These are phyloP conservation scores for Colletotrichum kahawae DNA, from an alignment of 2,329 filamentous ascomycete genomes.

Conservation along the genomic window DNA sequence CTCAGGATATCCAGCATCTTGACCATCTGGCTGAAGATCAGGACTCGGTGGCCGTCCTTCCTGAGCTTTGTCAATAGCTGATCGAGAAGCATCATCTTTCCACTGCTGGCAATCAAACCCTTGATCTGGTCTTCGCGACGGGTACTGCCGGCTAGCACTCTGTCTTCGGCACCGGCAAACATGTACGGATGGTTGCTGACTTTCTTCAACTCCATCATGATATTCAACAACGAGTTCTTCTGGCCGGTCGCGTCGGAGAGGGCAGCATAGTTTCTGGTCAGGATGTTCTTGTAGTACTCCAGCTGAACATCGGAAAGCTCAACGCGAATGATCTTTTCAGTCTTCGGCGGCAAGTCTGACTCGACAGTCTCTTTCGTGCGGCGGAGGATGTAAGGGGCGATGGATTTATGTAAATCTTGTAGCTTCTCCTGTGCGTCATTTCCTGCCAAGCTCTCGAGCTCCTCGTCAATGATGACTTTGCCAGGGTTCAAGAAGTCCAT, in stretches of 20 bases:
- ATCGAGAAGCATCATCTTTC: constrained; percentile 99
- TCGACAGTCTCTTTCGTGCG: constrained; percentile 98
- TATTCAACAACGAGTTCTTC: constrained; percentile 94
- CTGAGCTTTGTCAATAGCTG: constrained; percentile 93
- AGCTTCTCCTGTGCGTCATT: constrained; percentile 87
- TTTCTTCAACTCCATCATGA: constrained; percentile 99
- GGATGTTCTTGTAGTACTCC: constrained; percentile 98
- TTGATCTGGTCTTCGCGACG: constrained; percentile 91
- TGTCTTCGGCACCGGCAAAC: constrained; percentile 93
- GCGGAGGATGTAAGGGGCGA: constrained; percentile 92
- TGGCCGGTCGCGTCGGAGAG: constrained; percentile 91
- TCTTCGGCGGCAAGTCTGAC: constrained; percentile 94
- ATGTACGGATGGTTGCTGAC: constrained; percentile 99
- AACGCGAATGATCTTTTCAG: constrained; percentile 98
- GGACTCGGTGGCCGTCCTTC: constrained; percentile 89
- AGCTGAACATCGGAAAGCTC: constrained; percentile 95
- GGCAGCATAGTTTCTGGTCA: constrained; percentile 94
- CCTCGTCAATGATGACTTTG: constrained; percentile 86
- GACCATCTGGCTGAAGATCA: constrained; percentile 99
- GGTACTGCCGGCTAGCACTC: constrained; percentile 79
- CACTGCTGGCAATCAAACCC: constrained; percentile 92
- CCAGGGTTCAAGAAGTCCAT: constrained; percentile 99
- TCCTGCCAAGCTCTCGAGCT: constrained; percentile 80
- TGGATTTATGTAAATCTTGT: constrained; percentile 80
- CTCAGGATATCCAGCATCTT: constrained; percentile 97